Evolutionary conservation across 768 basidiomycete genomes (phyloP).

Genomic region (Boletus coccyginus): DNA sequence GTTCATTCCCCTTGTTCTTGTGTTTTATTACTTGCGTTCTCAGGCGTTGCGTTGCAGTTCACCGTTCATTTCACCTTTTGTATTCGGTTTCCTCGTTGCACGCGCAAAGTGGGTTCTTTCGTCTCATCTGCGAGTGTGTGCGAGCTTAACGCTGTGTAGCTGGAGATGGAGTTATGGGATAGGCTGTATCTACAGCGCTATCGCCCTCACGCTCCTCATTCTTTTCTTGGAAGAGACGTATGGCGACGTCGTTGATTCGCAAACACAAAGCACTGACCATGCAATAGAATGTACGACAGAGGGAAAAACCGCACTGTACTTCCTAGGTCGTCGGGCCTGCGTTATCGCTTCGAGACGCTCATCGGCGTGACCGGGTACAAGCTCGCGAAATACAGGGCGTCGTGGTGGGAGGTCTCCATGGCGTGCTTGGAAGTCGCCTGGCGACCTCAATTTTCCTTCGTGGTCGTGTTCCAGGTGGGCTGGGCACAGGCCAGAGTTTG

Average conservation of each 20-base stretch:
- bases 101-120: slow-evolving; percentile 21
- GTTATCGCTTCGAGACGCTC: slow-evolving; percentile 44
- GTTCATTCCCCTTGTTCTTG: slow-evolving; percentile 37
- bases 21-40: slow-evolving; percentile 21
- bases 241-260: slow-evolving; percentile 1
- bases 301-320: slow-evolving; percentile 32
- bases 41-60: slow-evolving; percentile 27
- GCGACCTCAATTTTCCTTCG: slow-evolving; percentile 46
- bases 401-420: slow-evolving; percentile 35
- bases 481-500: background rate
- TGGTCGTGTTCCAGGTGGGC: slow-evolving; percentile 39
- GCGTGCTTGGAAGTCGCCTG: slow-evolving; percentile 41
- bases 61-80: slow-evolving; percentile 30
- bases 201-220: slow-evolving; percentile 46
- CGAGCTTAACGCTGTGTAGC: slow-evolving; percentile 18
- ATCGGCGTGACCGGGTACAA: slow-evolving; percentile 46
- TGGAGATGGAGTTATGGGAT: slow-evolving; percentile 56
- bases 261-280: background rate
- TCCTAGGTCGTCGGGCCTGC: slow-evolving; percentile 30
- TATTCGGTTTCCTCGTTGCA: slow-evolving; percentile 29
- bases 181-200: slow-evolving; percentile 45
- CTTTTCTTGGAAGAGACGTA: slow-evolving; percentile 53
- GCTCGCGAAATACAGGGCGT: slow-evolving; percentile 45
- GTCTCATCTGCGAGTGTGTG: no score
- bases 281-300: slow-evolving; percentile 47